phyloP scores from a whole-genome alignment of 306 rosid species.

The Gynostemma pentaphyllum region DNA sequence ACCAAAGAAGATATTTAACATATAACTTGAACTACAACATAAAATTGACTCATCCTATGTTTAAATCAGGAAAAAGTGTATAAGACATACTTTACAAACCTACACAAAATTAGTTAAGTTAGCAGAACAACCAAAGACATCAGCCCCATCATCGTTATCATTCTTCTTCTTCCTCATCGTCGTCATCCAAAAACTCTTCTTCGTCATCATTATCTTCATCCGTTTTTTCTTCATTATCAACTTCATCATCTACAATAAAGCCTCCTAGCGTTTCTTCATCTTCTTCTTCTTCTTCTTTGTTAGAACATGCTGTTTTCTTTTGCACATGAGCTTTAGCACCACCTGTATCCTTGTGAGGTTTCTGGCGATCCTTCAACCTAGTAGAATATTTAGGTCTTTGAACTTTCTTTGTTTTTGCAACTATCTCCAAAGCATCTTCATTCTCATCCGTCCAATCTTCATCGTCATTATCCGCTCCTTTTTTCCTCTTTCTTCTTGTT shows the following conservation, averaged over 20 bases:
- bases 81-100: background rate
- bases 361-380: constrained; percentile 31
- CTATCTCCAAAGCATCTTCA: constrained; percentile 37
- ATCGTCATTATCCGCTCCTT: constrained; percentile 21
- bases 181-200: constrained; percentile 27
- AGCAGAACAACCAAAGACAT: constrained; percentile 1
- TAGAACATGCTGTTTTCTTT: constrained; percentile 19
- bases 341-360: constrained; percentile 15
- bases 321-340: constrained; percentile 15
- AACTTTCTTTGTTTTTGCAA: constrained; percentile 29
- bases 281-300: constrained; percentile 10
- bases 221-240: constrained; percentile 33
- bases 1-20: background rate
- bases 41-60: background rate
- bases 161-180: constrained; percentile 18
- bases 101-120: background rate
- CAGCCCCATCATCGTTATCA: background rate
- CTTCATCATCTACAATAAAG: constrained; percentile 25
- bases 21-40: background rate
- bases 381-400: constrained; percentile 41
- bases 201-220: constrained; percentile 39
- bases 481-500: constrained; percentile 35
- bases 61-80: background rate
- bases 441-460: constrained; percentile 63
- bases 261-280: constrained; percentile 14